These are phyloP conservation scores for Cordyceps cateniannulata DNA, from an alignment of 2,329 filamentous ascomycete species.

Conservation along the genomic window DNA sequence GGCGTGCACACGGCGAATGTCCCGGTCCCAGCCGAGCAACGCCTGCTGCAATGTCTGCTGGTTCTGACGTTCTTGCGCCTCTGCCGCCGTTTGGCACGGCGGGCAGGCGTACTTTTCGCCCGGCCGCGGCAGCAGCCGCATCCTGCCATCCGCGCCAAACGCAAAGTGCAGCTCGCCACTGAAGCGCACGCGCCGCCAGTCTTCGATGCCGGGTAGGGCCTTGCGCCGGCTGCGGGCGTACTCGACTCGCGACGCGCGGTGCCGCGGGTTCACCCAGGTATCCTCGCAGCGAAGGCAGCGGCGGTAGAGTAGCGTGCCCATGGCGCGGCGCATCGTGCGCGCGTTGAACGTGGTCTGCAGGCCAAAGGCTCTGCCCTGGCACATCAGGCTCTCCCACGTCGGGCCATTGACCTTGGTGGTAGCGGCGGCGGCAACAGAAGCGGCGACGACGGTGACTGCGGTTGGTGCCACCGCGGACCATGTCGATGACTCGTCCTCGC, in stretches of 20 bases:
- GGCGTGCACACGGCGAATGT: slow-evolving; percentile 27
- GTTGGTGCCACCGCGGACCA: neutral
- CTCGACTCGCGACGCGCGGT: slow-evolving; percentile 27
- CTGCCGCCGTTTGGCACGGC: slow-evolving; percentile 16
- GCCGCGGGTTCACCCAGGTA: slow-evolving; percentile 24
- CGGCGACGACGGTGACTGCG: neutral
- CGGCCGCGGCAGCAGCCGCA: slow-evolving; percentile 27
- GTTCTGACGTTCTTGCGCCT: slow-evolving; percentile 2
- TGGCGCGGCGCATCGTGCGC: slow-evolving; percentile 30
- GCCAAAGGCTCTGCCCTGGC: slow-evolving; percentile 25
- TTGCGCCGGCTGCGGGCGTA: slow-evolving; percentile 29
- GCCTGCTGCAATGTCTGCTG: neutral
- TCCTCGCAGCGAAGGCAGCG: slow-evolving; percentile 27
- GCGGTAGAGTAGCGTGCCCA: slow-evolving; percentile 31
- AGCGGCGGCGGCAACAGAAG: neutral
- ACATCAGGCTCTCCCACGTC: slow-evolving; percentile 3
- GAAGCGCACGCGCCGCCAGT: slow-evolving; percentile 29
- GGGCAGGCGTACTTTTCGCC: slow-evolving; percentile 28
- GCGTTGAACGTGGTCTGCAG: slow-evolving; percentile 27
- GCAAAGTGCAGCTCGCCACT: slow-evolving; percentile 33
- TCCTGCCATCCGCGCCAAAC: slow-evolving; percentile 30
- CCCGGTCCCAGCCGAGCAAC: slow-evolving; percentile 23
- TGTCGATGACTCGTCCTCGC: neutral
- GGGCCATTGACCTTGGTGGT: neutral
- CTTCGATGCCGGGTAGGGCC: slow-evolving; percentile 22